Percentiles rank a stretch among this genome's conserved stretches.
These are phyloP conservation scores for Lipomyces orientalis DNA, from an alignment of 805 yeast species.

Conservation along the genomic window DNA sequence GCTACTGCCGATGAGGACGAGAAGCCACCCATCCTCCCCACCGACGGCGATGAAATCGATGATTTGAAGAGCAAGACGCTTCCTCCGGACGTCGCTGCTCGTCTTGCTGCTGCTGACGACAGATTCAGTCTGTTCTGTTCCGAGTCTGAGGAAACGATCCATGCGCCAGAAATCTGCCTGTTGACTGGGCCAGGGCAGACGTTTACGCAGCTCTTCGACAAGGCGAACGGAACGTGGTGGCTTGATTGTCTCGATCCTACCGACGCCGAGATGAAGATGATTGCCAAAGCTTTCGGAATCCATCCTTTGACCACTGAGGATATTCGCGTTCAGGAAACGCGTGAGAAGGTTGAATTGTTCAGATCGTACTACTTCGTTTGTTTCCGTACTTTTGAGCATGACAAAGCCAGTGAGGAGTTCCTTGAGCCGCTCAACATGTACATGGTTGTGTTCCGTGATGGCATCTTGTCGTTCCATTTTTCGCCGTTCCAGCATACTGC, in stretches of 20 bases:
- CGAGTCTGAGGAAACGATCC: slow-evolving; percentile 83
- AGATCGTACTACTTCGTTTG: slow-evolving; percentile 90
- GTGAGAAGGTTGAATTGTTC: slow-evolving; percentile 96
- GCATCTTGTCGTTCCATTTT: slow-evolving; percentile 65
- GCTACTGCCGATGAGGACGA: slow-evolving; percentile 20
- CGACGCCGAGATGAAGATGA: slow-evolving; percentile 88
- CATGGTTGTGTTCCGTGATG: slow-evolving; percentile 65
- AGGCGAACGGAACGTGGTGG: slow-evolving; percentile 91
- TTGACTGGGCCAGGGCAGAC: slow-evolving; percentile 65
- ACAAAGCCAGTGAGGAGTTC: slow-evolving; percentile 79
- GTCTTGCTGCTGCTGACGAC: slow-evolving; percentile 48
- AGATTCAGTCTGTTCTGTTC: slow-evolving; percentile 84
- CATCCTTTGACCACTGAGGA: slow-evolving; percentile 98
- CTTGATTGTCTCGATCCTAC: slow-evolving; percentile 92
- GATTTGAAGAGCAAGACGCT: slow-evolving; percentile 24
- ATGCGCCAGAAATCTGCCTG: slow-evolving; percentile 83
- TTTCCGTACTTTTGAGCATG: slow-evolving; percentile 95
- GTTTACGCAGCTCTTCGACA: slow-evolving; percentile 70
- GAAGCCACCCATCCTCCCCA: not conserved
- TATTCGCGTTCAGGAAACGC: slow-evolving; percentile 93
- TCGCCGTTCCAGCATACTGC: slow-evolving; percentile 64
- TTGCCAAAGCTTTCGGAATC: slow-evolving; percentile 93
- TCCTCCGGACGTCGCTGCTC: slow-evolving; percentile 30
- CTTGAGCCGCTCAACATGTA: slow-evolving; percentile 66
- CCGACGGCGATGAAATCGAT: slow-evolving; percentile 20